A percentile compares a stretch with the other conserved stretches of the same genome.
Conservation (phyloP, 164 flowering plant species). For the Umbilicus rupestris region DNA sequence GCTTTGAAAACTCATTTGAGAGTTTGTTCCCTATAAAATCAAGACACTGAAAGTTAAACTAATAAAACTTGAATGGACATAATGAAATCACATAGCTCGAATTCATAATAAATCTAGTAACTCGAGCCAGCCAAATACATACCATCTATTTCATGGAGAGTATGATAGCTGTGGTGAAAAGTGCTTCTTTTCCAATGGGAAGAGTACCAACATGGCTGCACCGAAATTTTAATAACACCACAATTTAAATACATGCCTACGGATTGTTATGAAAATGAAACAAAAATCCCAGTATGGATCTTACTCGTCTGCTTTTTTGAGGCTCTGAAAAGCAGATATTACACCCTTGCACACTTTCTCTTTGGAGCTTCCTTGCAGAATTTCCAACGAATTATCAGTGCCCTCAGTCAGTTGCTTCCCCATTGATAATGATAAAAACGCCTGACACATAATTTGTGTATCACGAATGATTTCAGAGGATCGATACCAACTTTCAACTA, state of each 20-base stretch:
- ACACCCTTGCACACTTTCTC: slow-evolving; percentile 39
- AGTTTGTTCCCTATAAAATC: no score
- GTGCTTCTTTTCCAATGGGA: slow-evolving; percentile 46
- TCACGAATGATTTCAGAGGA: background rate
- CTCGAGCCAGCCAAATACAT: no score
- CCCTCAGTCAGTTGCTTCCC: slow-evolving; percentile 13
- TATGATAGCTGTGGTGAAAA: slow-evolving; percentile 56
- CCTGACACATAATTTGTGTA: slow-evolving; percentile 20
- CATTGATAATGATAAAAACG: slow-evolving; percentile 26
- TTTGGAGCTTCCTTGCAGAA: slow-evolving; percentile 22
- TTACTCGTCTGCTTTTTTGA: slow-evolving; percentile 41
- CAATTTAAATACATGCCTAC: background rate
- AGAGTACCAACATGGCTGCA: slow-evolving; percentile 43
- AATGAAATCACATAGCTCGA: no score
- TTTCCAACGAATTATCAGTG: slow-evolving; percentile 15
- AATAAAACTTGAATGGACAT: no score
- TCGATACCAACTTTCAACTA: background rate
- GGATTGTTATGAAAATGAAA: background rate
- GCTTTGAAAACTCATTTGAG: no score
- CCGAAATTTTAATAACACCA: slow-evolving; percentile 2
- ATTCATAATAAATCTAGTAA: no score
- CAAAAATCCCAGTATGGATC: slow-evolving; percentile 10
- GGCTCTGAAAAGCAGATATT: slow-evolving; percentile 45
- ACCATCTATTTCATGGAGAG: slow-evolving; percentile 30
- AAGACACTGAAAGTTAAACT: no score